Evolutionary conservation across 2,329 filamentous ascomycete species (phyloP), one percentile per base, ranked within the genome.

Genomic region (Colletotrichum godetiae): DNA sequence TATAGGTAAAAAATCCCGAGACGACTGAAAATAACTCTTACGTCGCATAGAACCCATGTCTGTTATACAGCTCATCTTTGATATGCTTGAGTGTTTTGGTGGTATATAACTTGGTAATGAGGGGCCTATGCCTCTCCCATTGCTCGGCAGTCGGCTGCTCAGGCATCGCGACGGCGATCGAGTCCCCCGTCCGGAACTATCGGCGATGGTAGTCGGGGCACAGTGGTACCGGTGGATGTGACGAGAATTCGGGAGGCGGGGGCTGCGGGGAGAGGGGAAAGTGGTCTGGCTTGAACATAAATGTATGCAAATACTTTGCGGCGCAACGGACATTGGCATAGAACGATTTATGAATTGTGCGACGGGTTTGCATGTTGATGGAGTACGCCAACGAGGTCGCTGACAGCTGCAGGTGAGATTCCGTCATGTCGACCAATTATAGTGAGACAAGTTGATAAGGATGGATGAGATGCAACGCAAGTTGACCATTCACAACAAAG

Each of bases 1-100:
- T 57, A 31, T 11, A 22, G 19, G 22, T 7, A 10, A 15, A 8
- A 33, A 10, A 24, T 15, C 4, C n/a, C 22, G 2, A 19, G 19
- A 46, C 29, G 5, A 42, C n/a, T 10, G 15, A 33, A 13, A n/a
- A 33, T 7, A 46, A 22, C 27, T 33, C 72, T 72, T 53, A 74
- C 72, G 72, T 72, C 42, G 72, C 72, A 11, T 67, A 22, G 59
- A 74, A 74, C 4, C 68, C 67, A 11, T 72, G 35, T 1, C 1
- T 22, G 7, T 58, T 46, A 24, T 37, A 53, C 22, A 74, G 70
- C 12, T 67, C 56, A 29, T 57, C 52, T n/a, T 37, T 52, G 29
- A 72, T 56, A 46, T 15, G 22, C 52, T 66, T 66, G 42, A 74
- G 61, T 15, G 72, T 58, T 22, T 42, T 57, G 10, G 52, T 62